Conservation (phyloP, 2,329 filamentous ascomycete genomes). For the Alternaria conjuncta region DNA sequence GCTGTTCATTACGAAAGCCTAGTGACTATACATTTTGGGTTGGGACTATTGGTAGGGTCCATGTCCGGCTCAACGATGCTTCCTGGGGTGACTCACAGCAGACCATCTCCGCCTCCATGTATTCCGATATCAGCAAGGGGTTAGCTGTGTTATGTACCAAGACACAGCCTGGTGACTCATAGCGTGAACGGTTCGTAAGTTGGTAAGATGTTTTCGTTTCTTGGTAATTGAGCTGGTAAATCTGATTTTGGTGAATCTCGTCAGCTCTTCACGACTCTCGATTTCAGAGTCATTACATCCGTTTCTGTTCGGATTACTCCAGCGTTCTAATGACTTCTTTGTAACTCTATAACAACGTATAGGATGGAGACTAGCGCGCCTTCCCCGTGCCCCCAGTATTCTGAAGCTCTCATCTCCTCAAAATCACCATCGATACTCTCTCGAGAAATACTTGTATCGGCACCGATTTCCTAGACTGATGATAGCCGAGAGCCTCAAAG, state of each 20-base stretch:
- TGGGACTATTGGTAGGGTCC: neutral
- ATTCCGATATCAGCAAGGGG: neutral
- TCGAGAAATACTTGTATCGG: too few relatives aligned
- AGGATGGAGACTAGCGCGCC: too few relatives aligned
- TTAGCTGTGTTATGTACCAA: neutral
- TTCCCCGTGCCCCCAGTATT: too few relatives aligned
- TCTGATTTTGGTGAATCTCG: neutral
- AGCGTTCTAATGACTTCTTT: neutral
- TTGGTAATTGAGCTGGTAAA: neutral
- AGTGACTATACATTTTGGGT: neutral
- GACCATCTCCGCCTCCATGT: neutral
- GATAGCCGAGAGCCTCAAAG: too few relatives aligned
- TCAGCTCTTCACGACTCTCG: neutral
- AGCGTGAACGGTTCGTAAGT: neutral
- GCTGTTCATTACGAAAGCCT: neutral
- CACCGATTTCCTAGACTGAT: too few relatives aligned
- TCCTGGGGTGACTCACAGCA: neutral
- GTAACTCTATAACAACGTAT: too few relatives aligned
- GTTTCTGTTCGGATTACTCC: neutral
- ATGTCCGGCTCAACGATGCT: neutral
- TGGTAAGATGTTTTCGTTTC: neutral
- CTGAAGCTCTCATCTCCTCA: too few relatives aligned
- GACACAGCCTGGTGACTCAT: neutral
- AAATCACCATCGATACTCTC: too few relatives aligned
- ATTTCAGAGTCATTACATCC: neutral